Evolutionary conservation across 176 grass and related monocot genomes (phyloP), one percentile per base, ranked within the genome.

Genomic region (Puccinellia tenuiflora): DNA sequence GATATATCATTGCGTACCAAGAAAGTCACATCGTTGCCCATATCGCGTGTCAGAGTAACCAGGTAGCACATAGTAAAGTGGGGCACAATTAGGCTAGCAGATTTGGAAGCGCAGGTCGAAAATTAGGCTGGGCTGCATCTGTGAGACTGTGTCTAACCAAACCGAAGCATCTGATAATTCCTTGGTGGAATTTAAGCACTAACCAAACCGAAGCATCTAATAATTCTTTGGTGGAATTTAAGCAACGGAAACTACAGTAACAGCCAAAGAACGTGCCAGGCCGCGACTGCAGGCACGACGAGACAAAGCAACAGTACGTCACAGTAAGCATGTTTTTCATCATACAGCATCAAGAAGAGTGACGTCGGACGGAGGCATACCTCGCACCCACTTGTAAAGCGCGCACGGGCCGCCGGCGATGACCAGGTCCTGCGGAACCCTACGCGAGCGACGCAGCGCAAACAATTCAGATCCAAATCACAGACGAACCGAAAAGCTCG

Each of bases 331-430:
- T 48, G 29, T 15, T 38, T 39, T 50, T 51, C 60, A 56, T 12
- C 16, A 63, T 55, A 52, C 66, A 59, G 45, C 46, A 77, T 8
- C 48, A 61, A 24, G 13, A 46, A 86, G 45, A 34, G 22, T 35
- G 13, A 70, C 17, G 59, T 9, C 15, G 26, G 18, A 28, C 15
- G 26, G 18, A 28, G 77, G 29, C 66, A 28, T 90, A 99, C 96
- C 96, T 88, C 90, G 79, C 64, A 99, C 89, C 92, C 96, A 99
- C 85, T 94, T 99, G 76, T 89, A 93, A 61, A 99, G 93, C n/a
- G 74, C 66, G 54, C 96, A 99, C 13, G 88, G 87, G 11, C 89
- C 96, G 59, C 96, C 96, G 5, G 85, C 84, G 82, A 92, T 45
- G 76, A 90, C 81, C 20, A 91, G 79, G 1, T 96, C 93, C 84